Conservation (phyloP, 2,329 filamentous ascomycete genomes). For the Albophoma yamanashiensis region DNA sequence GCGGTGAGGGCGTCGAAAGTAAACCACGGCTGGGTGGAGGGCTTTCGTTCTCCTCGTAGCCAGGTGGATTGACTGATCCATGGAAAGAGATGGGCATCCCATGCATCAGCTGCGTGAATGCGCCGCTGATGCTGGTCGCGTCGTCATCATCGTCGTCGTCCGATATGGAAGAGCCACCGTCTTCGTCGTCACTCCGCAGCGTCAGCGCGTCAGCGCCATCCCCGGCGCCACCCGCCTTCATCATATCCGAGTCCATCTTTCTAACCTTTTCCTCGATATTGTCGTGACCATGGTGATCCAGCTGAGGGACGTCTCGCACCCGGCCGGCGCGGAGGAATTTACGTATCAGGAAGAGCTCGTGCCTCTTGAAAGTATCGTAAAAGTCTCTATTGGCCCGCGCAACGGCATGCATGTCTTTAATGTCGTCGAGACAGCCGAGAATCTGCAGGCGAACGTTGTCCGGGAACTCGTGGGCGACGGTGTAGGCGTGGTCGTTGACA, state of each 20-base stretch:
- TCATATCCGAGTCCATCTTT: conserved; percentile 16
- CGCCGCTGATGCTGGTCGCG: conserved; percentile 5
- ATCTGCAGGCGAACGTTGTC: conserved; percentile 28
- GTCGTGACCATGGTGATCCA: conserved; percentile 2
- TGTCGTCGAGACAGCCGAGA: conserved; percentile 25
- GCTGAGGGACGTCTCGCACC: conserved; percentile 1
- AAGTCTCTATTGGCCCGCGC: conserved; percentile 31
- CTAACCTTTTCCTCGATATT: conserved; percentile 24
- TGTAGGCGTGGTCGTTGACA: conserved; percentile 16
- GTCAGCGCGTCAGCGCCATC: conserved; percentile 19
- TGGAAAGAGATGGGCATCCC: not conserved
- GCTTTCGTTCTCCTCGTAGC: not conserved
- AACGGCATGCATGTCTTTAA: conserved; percentile 30
- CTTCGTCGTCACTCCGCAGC: conserved; percentile 17
- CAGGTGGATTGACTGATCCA: not conserved
- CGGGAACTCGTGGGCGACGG: conserved; percentile 21
- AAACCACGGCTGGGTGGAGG: not conserved
- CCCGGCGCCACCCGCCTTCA: conserved; percentile 14
- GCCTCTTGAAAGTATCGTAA: conserved; percentile 32
- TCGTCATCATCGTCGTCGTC: conserved; percentile 4
- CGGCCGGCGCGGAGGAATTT: conserved; percentile 21
- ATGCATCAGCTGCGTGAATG: conserved; percentile 5
- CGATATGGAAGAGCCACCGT: conserved; percentile 7
- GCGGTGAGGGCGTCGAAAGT: not conserved
- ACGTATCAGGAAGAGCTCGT: conserved; percentile 28